These are phyloP conservation scores for Cucumis hystrix DNA, from an alignment of 306 rosid species.

Conservation along the genomic window DNA sequence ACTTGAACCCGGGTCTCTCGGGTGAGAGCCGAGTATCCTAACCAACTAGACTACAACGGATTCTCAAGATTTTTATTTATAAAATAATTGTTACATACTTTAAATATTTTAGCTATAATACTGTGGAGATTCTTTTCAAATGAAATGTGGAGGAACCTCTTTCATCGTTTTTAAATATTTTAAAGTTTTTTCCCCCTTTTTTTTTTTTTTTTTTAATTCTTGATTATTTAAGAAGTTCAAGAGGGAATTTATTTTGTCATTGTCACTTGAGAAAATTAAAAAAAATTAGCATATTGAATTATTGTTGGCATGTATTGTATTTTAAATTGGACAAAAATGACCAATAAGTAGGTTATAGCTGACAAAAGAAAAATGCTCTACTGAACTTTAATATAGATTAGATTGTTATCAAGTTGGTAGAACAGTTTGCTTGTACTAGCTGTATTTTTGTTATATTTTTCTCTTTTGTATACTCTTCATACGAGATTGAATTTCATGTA, in stretches of 20 bases:
- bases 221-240: not conserved
- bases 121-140: not conserved
- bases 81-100: too few relatives aligned
- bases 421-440: too few relatives aligned
- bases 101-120: too few relatives aligned
- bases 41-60: conserved; percentile 52
- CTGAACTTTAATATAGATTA: too few relatives aligned
- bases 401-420: too few relatives aligned
- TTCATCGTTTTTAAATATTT: not conserved
- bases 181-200: not conserved
- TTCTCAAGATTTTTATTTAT: too few relatives aligned
- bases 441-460: too few relatives aligned
- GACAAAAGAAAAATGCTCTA: too few relatives aligned
- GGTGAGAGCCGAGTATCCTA: conserved; percentile 41
- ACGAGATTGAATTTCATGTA: too few relatives aligned
- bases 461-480: too few relatives aligned
- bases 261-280: not conserved
- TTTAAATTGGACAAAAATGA: not conserved
- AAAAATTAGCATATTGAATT: not conserved
- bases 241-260: not conserved
- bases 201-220: too few relatives aligned
- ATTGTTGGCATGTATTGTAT: not conserved
- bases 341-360: not conserved
- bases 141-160: not conserved
- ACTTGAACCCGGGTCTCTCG: conserved; percentile 41